These are phyloP conservation scores for Diospyros kaki DNA, from an alignment of 148 eudicot species.

Conservation along the genomic window DNA sequence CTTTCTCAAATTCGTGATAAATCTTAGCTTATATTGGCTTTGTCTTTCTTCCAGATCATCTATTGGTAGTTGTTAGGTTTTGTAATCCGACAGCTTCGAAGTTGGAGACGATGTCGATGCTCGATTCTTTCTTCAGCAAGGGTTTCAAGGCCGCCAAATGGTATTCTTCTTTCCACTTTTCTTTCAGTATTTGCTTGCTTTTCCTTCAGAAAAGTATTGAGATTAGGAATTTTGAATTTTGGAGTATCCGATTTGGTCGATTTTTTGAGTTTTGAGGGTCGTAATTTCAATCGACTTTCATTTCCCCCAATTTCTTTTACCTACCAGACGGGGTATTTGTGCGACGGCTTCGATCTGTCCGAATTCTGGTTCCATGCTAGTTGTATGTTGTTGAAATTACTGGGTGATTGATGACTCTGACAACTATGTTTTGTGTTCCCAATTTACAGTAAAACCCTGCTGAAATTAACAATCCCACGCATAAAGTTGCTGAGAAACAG, in stretches of 20 bases:
- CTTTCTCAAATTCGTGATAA: no score
- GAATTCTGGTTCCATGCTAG: neutral
- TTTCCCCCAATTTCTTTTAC: constrained; percentile 4
- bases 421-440: constrained; percentile 19
- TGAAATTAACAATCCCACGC: constrained; percentile 86
- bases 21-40: no score
- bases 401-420: constrained; percentile 6
- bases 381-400: neutral
- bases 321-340: neutral
- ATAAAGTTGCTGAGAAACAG: constrained; percentile 90
- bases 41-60: no score
- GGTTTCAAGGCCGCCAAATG: constrained; percentile 79
- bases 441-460: constrained; percentile 68
- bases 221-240: neutral
- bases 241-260: neutral
- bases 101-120: constrained; percentile 42
- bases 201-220: no score
- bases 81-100: neutral
- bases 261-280: neutral
- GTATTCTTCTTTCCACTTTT: constrained; percentile 25
- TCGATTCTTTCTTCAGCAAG: constrained; percentile 65
- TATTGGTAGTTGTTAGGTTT: neutral
- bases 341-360: neutral
- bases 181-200: neutral
- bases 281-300: neutral